Evolutionary conservation across 1,139 yeast species (phyloP).

Genomic region (Taphrina deformans): DNA sequence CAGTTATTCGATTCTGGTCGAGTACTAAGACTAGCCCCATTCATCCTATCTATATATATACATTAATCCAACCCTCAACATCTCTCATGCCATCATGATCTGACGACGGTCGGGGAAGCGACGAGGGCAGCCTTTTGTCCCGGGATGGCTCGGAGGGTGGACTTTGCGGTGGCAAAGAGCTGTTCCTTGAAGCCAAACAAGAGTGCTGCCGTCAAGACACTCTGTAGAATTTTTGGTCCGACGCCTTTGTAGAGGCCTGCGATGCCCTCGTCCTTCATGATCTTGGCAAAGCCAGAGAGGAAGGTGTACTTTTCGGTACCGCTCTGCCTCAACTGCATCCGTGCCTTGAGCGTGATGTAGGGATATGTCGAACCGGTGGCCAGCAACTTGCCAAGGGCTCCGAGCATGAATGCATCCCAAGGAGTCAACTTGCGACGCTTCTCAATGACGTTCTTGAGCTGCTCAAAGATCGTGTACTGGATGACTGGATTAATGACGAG

Average conservation of each 20-base stretch:
- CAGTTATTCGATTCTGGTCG: constrained; percentile 12
- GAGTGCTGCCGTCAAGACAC: constrained; percentile 85
- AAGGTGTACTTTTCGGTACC: constrained; percentile 45
- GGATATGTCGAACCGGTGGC: constrained; percentile 90
- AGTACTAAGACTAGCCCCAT: constrained; percentile 2
- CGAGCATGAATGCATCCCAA: constrained; percentile 75
- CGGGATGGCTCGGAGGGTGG: constrained; percentile 4
- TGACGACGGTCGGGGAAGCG: constrained; percentile 2
- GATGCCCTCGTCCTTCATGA: constrained; percentile 67
- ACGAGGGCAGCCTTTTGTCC: constrained; percentile 15
- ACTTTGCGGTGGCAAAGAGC: constrained; percentile 44
- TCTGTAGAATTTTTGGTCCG: constrained; percentile 73
- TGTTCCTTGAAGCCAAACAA: constrained; percentile 90
- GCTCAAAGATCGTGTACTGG: constrained; percentile 90
- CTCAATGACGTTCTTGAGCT: constrained; percentile 65
- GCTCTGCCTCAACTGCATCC: constrained; percentile 68
- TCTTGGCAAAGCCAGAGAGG: constrained; percentile 49
- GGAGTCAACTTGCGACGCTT: constrained; percentile 54
- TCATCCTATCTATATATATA: no score
- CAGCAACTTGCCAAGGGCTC: constrained; percentile 83
- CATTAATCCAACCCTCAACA: background rate
- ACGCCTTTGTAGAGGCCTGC: constrained; percentile 80
- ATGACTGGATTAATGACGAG: constrained; percentile 85
- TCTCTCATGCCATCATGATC: background rate
- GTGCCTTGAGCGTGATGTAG: constrained; percentile 80